phyloP scores from a whole-genome alignment of 805 yeast genomes.

The Wickerhamiella azyma region DNA sequence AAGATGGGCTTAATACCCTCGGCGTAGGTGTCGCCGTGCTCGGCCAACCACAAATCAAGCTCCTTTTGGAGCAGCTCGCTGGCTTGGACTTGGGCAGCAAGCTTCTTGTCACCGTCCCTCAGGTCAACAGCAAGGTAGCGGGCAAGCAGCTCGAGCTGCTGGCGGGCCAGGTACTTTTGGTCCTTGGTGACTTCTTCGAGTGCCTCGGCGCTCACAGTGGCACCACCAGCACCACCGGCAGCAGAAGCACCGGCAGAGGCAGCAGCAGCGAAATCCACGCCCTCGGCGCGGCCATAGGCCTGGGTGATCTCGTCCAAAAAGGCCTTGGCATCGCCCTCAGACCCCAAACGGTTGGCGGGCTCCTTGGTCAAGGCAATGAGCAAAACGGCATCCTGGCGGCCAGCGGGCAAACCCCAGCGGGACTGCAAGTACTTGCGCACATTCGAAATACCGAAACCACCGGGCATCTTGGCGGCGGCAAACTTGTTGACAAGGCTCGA shows the following conservation, averaged over 20 bases:
- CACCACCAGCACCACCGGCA: constrained; percentile 46
- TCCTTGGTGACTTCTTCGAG: constrained; percentile 69
- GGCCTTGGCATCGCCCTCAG: constrained; percentile 81
- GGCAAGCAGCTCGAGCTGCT: constrained; percentile 83
- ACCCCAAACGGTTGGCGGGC: constrained; percentile 77
- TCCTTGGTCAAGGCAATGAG: constrained; percentile 74
- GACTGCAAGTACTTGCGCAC: constrained; percentile 87
- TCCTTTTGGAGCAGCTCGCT: constrained; percentile 72
- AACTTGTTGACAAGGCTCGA: constrained; percentile 78
- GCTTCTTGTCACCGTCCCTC: constrained; percentile 78
- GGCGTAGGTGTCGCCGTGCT: constrained; percentile 87
- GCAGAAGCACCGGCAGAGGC: constrained; percentile 37
- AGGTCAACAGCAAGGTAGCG: constrained; percentile 88
- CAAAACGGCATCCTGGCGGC: constrained; percentile 88
- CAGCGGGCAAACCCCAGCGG: constrained; percentile 84
- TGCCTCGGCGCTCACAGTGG: constrained; percentile 89
- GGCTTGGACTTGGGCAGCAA: constrained; percentile 73
- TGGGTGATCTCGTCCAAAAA: constrained; percentile 71
- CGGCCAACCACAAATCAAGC: constrained; percentile 82
- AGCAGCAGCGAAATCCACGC: constrained; percentile 60
- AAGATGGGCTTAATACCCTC: constrained; percentile 82
- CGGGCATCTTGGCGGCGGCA: constrained; percentile 97
- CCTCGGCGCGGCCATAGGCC: constrained; percentile 74
- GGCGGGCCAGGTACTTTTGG: constrained; percentile 55
- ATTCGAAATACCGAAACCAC: constrained; percentile 87